Evolutionary conservation across 768 basidiomycete species (phyloP), one percentile per base, ranked within the genome.

Genomic region (Tulasnella sp.): DNA sequence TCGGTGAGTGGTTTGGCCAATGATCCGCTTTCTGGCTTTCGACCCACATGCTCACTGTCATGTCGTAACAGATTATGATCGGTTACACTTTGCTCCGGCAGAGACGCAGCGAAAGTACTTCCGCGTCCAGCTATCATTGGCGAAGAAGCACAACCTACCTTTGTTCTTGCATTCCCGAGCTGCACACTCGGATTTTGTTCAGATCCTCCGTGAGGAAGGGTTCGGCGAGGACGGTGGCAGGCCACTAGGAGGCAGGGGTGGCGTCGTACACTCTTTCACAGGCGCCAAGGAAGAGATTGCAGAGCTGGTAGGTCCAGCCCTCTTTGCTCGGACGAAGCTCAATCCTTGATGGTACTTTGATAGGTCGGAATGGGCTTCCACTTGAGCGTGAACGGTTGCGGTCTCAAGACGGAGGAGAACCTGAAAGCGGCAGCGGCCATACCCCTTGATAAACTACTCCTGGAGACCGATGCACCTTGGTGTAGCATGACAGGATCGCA

Each of bases 251-350:
- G 81, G 74, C 17, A 74, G 73, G 21, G 83, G 86, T 2, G 88
- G 87, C 1, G 88, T 91, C 21, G 85, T 89, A 2, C 89, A 90
- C 66, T 86, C 84, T 62, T 88, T 88, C 70, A 88, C 87, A 0
- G 89, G 89, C 3, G 77, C 76, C 0, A 65, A 66, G 2, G 76
- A 75, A 38, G 87, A 92, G 66, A 79, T 77, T 12, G 65, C 68
- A 7, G 87, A 90, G 66, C 70, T 87, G 48, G 85, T 87, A 60
- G 66, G 81, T 69, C 10, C 4, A 24, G 42, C 17, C 27, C 19
- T 15, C 45, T 25, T 19, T 25, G 53, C 30, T 27, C 19, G 19
- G 15, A 38, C 27, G 27, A 41, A 34, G 19, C 21, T 50, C 41
- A 9, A 53, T 30, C 17, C 29, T 2, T 43, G 25, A 53, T 51